These are phyloP conservation scores for Starmerella geochares DNA, from an alignment of 805 yeast genomes.

Conservation along the genomic window DNA sequence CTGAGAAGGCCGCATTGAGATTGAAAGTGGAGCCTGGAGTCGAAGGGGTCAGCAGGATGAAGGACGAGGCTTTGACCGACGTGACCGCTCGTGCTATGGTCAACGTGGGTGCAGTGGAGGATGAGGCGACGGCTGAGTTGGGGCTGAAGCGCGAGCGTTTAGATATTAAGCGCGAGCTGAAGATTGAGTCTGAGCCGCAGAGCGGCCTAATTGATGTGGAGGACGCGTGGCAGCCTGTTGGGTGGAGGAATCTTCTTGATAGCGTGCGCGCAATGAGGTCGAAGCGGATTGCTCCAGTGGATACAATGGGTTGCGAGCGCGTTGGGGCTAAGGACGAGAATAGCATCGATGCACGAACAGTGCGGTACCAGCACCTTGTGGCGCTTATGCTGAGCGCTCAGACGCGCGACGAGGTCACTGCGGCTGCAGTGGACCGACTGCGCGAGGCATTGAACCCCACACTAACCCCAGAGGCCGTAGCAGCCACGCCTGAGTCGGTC, in stretches of 20 bases:
- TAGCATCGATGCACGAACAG: slow-evolving; percentile 26
- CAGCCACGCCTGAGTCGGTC: slow-evolving; percentile 36
- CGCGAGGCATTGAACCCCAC: slow-evolving; percentile 40
- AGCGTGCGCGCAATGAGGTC: slow-evolving; percentile 54
- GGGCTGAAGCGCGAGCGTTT: not conserved
- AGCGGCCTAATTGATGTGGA: not conserved
- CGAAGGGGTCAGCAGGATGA: not conserved
- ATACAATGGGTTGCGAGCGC: slow-evolving; percentile 72
- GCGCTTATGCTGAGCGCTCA: slow-evolving; percentile 84
- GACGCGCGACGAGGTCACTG: slow-evolving; percentile 81
- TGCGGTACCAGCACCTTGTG: slow-evolving; percentile 63
- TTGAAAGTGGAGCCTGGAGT: not conserved
- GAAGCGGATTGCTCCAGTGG: slow-evolving; percentile 70
- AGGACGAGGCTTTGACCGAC: too few relatives aligned
- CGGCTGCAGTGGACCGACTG: slow-evolving; percentile 54
- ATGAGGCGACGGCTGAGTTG: not conserved
- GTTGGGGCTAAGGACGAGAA: slow-evolving; percentile 35
- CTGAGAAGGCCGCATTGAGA: not conserved
- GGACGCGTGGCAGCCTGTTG: slow-evolving; percentile 21
- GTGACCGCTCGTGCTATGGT: too few relatives aligned
- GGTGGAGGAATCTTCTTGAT: slow-evolving; percentile 27
- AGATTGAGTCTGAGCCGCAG: not conserved
- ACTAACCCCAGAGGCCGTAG: slow-evolving; percentile 28
- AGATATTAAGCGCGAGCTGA: not conserved
- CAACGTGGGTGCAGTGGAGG: too few relatives aligned